Percentiles rank a stretch among this genome's conserved stretches.
phyloP scores from a whole-genome alignment of 768 basidiomycete species.

The Pisolithus orientalis region DNA sequence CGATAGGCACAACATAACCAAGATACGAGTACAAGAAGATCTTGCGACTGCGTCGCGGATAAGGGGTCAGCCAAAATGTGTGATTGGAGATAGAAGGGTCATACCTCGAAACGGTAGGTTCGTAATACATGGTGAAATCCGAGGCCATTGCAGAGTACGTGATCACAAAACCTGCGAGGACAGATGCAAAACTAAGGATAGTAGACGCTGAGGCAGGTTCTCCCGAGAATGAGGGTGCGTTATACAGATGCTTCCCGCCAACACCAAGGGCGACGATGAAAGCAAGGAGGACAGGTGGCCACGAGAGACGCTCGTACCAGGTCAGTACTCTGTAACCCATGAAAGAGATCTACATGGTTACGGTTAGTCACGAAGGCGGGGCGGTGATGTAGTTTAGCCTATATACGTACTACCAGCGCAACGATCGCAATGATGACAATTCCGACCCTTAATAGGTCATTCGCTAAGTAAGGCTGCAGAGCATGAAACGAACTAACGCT shows the following conservation, averaged over 20 bases:
- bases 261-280: slow-evolving; percentile 67
- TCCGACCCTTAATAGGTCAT: slow-evolving; percentile 48
- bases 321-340: slow-evolving; percentile 61
- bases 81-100: slow-evolving; percentile 3
- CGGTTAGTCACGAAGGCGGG: background rate
- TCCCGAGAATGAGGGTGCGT: slow-evolving; percentile 30
- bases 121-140: slow-evolving; percentile 73
- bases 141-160: slow-evolving; percentile 56
- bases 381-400: background rate
- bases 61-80: slow-evolving; percentile 5
- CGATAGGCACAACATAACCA: slow-evolving; percentile 56
- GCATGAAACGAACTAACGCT: slow-evolving; percentile 13
- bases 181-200: slow-evolving; percentile 62
- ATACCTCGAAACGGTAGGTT: slow-evolving; percentile 52
- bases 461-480: slow-evolving; percentile 2
- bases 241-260: slow-evolving; percentile 63
- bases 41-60: slow-evolving; percentile 34
- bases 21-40: slow-evolving; percentile 63
- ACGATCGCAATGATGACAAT: slow-evolving; percentile 72
- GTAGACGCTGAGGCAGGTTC: slow-evolving; percentile 47
- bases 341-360: slow-evolving; percentile 45
- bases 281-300: slow-evolving; percentile 73
- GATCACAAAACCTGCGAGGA: slow-evolving; percentile 68
- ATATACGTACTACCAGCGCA: slow-evolving; percentile 48
- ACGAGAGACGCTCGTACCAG: slow-evolving; percentile 68